A percentile compares a stretch with the other conserved stretches of the same genome.
Conservation (phyloP, 495 filamentous ascomycete species). For the Sporormia fimetaria region DNA sequence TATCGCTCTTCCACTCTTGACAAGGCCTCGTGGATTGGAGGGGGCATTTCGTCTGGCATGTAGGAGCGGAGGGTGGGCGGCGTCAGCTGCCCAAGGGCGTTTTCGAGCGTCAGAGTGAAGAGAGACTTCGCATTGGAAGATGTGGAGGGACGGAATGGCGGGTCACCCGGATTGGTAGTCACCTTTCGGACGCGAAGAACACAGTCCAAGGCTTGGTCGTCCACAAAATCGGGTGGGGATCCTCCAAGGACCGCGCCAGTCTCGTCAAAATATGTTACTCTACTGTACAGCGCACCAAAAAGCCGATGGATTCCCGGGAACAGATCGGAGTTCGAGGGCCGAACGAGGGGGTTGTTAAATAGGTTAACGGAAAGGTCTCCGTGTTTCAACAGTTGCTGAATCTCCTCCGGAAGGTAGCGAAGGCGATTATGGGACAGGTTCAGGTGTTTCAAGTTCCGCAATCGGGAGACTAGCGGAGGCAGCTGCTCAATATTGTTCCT, state of each 20-base stretch:
- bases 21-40: background rate
- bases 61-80: too few relatives aligned
- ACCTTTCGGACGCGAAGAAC: background rate
- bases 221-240: background rate
- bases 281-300: background rate
- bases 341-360: conserved; percentile 1
- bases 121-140: conserved; percentile 2
- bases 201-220: background rate
- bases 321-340: background rate
- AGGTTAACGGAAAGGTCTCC: too few relatives aligned
- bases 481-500: conserved; percentile 8
- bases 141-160: background rate
- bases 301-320: conserved; percentile 1
- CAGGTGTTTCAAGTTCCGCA: conserved; percentile 3
- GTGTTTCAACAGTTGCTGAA: background rate
- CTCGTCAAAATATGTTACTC: background rate
- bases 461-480: conserved; percentile 1
- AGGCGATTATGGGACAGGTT: conserved; percentile 5
- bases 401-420: conserved; percentile 4
- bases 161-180: background rate
- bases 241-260: background rate
- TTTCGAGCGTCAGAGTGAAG: background rate
- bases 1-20: background rate
- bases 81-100: background rate
- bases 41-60: background rate